Base-by-base conservation (phyloP, 768 basidiomycete species). In the Candolleomyces eurysporus region DNA sequence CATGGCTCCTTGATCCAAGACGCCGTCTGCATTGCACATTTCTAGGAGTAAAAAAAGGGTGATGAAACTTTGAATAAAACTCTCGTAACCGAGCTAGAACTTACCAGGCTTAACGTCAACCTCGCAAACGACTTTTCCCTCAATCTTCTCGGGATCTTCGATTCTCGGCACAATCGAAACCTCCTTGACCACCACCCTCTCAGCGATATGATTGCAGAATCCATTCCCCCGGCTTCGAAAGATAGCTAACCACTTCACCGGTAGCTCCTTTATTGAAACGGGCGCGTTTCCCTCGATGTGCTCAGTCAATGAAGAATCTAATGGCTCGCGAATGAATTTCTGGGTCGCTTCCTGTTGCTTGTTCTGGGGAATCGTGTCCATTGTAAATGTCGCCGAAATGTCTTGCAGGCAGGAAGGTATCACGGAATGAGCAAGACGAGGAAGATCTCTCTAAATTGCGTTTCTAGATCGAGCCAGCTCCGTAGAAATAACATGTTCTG, bases 71-170 rank as follows among this genome's bases (percentile, higher is more conserved):
- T 48, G 7, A 10, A 32, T 36, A 16, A 14, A 31, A 48, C 61
- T 32, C 63, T 58, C 36, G 22, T 55, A 60, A 19, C 2, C 4
- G 17, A 58, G 30, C 46, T 50, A 48, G 3, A 22, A 65, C 72
- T 50, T 60, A 84, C 84, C 82, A 71, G 76, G 69, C 0, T 73
- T 79, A 53, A 83, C 82, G 11, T 75, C 73, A 55, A 76, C 68
- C 64, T 83, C 79, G 48, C 74, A 71, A 4, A 77, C 72, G 50
- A 81, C 73, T 48, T 69, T 74, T 14, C 73, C 76, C 61, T 79
- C 77, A 30, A 68, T 69, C 63, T 66, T 77, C 48, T 61, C 6
- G 0, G 71, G 69, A 57, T 81, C 78, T n/a, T 78, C 72, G 3
- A 64, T 60, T 39, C 72, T 78, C 14, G 74, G 64, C 4, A 71